These are phyloP conservation scores for Collybiopsis confluens DNA, from an alignment of 768 basidiomycete species.

Conservation along the genomic window DNA sequence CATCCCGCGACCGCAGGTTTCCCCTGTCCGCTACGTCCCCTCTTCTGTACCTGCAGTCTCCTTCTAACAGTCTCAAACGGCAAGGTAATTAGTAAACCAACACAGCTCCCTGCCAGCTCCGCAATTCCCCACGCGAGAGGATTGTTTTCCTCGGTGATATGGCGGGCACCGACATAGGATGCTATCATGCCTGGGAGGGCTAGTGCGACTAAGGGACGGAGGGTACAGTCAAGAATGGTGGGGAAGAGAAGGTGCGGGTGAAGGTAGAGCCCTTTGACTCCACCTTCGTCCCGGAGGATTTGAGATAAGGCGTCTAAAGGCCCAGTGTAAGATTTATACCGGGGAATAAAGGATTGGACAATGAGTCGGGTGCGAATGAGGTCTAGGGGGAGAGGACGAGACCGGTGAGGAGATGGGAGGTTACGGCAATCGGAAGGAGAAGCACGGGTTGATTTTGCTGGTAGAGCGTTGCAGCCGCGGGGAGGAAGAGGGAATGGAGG, in stretches of 20 bases:
- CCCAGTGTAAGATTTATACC: constrained; percentile 68
- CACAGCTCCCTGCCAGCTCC: constrained; percentile 69
- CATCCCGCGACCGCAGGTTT: constrained; percentile 72
- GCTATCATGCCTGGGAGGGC: constrained; percentile 74
- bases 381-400: constrained; percentile 83
- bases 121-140: constrained; percentile 77
- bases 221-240: constrained; percentile 80
- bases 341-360: constrained; percentile 70
- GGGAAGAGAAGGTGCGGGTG: constrained; percentile 91
- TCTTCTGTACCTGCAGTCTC: constrained; percentile 82
- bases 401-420: constrained; percentile 84
- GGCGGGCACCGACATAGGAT: constrained; percentile 46
- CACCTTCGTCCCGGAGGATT: constrained; percentile 78
- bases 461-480: constrained; percentile 53
- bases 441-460: constrained; percentile 60
- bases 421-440: constrained; percentile 72
- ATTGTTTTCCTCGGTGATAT: constrained; percentile 75
- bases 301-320: constrained; percentile 77
- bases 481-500: constrained; percentile 67
- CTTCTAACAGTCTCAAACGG: constrained; percentile 93
- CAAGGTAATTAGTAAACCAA: constrained; percentile 74
- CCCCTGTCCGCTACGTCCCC: constrained; percentile 66
- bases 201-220: constrained; percentile 83
- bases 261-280: constrained; percentile 73
- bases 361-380: constrained; percentile 86